These are phyloP conservation scores for Tuctoria greenei DNA, from an alignment of 176 grass and related monocot species.

Conservation along the genomic window DNA sequence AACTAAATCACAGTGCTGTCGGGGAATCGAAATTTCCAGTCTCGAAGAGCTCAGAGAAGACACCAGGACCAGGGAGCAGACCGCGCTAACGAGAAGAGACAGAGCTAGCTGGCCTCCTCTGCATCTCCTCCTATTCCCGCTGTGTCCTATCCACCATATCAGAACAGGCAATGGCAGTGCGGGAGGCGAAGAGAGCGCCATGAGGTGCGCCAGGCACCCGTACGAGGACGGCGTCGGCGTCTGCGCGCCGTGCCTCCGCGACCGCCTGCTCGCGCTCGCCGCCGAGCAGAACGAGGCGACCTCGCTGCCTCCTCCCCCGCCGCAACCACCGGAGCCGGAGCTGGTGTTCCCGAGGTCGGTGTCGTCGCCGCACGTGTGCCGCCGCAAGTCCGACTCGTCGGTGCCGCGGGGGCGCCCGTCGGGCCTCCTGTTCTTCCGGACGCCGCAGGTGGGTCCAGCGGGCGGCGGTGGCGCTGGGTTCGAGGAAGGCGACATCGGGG, in stretches of 20 bases:
- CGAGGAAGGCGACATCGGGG: constrained; percentile 46
- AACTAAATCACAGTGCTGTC: neutral
- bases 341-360: constrained; percentile 48
- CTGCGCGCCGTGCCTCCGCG: constrained; percentile 86
- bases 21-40: constrained; percentile 14
- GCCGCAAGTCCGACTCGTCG: constrained; percentile 43
- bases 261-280: constrained; percentile 68
- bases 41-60: neutral
- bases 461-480: constrained; percentile 27
- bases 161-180: neutral
- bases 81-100: neutral
- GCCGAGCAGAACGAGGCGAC: constrained; percentile 66
- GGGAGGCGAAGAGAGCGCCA: constrained; percentile 3
- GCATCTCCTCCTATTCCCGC: neutral
- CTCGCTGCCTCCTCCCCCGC: constrained; percentile 4
- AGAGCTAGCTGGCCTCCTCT: neutral
- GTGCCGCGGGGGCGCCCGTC: constrained; percentile 18
- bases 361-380: constrained; percentile 54
- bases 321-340: neutral
- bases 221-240: constrained; percentile 66
- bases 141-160: neutral
- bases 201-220: constrained; percentile 84
- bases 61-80: neutral
- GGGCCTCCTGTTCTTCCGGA: constrained; percentile 62
- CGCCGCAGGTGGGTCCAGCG: constrained; percentile 61